phyloP scores from a whole-genome alignment of 306 rosid genomes.

The Citrullus colocynthis region DNA sequence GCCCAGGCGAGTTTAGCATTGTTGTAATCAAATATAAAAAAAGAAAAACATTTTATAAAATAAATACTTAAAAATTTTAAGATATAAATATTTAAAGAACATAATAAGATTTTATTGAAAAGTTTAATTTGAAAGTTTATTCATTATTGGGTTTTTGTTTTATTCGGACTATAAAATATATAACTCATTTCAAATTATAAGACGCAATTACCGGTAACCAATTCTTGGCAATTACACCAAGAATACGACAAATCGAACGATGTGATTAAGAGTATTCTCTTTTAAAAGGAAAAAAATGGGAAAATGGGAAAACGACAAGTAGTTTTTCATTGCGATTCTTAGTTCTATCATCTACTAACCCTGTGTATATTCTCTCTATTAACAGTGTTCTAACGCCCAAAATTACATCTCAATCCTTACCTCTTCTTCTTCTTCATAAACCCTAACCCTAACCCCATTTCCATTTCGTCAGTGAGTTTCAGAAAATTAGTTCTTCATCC shows the following conservation, averaged over 20 bases:
- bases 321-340: neutral
- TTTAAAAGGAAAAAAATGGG: neutral
- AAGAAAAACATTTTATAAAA: no score
- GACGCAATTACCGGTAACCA: neutral
- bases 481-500: constrained; percentile 7
- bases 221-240: neutral
- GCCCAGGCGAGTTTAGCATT: no score
- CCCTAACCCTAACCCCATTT: constrained; percentile 1
- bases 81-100: no score
- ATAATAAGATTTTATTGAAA: no score
- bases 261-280: neutral
- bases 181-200: neutral
- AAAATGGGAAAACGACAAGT: constrained; percentile 1
- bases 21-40: no score
- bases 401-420: neutral
- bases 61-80: no score
- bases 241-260: neutral
- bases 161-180: no score
- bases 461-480: neutral
- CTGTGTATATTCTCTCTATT: neutral
- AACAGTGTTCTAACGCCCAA: constrained; percentile 3
- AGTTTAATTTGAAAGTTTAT: no score
- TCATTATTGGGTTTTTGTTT: no score
- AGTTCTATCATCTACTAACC: neutral
- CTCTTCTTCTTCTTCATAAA: neutral